These are phyloP conservation scores for Aquilaria agallochum DNA, from an alignment of 441 rosid genomes.

Conservation along the genomic window DNA sequence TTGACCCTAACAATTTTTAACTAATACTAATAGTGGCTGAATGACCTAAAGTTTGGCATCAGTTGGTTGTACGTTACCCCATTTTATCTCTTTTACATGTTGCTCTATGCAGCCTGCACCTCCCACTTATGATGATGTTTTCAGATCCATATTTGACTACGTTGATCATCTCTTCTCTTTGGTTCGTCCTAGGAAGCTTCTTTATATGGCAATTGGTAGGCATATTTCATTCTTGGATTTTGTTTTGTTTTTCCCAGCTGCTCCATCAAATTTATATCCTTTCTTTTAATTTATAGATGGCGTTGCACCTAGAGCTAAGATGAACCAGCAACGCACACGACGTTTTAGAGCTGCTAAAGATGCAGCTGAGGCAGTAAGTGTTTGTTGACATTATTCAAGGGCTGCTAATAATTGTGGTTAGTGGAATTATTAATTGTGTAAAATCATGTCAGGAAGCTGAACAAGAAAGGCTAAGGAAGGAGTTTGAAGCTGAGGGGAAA, in stretches of 20 bases:
- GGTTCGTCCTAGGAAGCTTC: slow-evolving; percentile 96
- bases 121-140: slow-evolving; percentile 82
- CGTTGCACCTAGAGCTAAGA: slow-evolving; percentile 99
- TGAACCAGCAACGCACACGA: slow-evolving; percentile 96
- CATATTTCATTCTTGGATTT: slow-evolving; percentile 3
- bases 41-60: too few species aligned
- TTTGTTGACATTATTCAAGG: slow-evolving; percentile 7
- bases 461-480: slow-evolving; percentile 80
- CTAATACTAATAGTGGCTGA: too few species aligned
- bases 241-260: slow-evolving; percentile 4
- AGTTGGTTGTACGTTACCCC: too few species aligned
- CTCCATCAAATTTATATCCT: slow-evolving; percentile 6
- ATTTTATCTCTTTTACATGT: too few species aligned
- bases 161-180: slow-evolving; percentile 81
- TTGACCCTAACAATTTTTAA: too few species aligned
- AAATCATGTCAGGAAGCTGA: slow-evolving; percentile 69
- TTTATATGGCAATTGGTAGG: slow-evolving; percentile 93
- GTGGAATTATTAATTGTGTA: slow-evolving; percentile 9
- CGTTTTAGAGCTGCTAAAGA: slow-evolving; percentile 98
- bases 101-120: slow-evolving; percentile 69
- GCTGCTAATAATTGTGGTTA: slow-evolving; percentile 6
- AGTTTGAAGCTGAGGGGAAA: slow-evolving; percentile 69
- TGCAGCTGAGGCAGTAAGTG: slow-evolving; percentile 83
- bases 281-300: slow-evolving; percentile 57
- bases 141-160: slow-evolving; percentile 79